These are phyloP conservation scores for Emericellopsis terricola DNA, from an alignment of 495 filamentous ascomycete genomes.

Conservation along the genomic window DNA sequence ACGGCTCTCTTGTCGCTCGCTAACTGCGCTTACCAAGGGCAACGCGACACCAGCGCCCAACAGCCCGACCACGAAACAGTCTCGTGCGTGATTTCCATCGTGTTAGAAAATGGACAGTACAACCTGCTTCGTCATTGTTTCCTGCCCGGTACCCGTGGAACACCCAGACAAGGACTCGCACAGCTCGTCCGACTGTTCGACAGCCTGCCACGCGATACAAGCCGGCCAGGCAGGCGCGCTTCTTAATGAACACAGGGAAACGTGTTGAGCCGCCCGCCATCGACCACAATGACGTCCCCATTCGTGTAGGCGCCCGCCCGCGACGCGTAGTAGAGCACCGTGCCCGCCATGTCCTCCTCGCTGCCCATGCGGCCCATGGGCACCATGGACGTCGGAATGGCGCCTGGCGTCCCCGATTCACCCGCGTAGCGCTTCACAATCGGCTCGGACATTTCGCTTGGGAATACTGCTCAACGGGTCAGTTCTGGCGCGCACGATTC, in stretches of 20 bases:
- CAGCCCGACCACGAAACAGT: no score
- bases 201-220: no score
- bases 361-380: slow-evolving; percentile 18
- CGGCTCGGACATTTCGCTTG: slow-evolving; percentile 41
- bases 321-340: slow-evolving; percentile 42
- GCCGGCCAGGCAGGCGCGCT: no score
- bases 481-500: background rate
- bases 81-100: no score
- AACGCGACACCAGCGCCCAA: no score
- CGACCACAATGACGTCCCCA: slow-evolving; percentile 36
- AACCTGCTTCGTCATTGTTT: no score
- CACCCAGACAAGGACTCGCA: no score
- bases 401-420: slow-evolving; percentile 4
- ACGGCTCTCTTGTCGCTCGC: no score
- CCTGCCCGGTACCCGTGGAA: no score
- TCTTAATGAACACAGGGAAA: slow-evolving; percentile 19
- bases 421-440: slow-evolving; percentile 21
- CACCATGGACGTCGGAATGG: slow-evolving; percentile 9
- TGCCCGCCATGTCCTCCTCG: slow-evolving; percentile 39
- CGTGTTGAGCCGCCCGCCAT: slow-evolving; percentile 40
- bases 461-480: slow-evolving; percentile 27
- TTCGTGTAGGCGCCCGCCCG: slow-evolving; percentile 46
- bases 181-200: no score
- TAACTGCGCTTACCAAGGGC: no score
- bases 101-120: no score